Evolutionary conservation across 768 basidiomycete genomes (phyloP).

Genomic region (Suillus alpinus): DNA sequence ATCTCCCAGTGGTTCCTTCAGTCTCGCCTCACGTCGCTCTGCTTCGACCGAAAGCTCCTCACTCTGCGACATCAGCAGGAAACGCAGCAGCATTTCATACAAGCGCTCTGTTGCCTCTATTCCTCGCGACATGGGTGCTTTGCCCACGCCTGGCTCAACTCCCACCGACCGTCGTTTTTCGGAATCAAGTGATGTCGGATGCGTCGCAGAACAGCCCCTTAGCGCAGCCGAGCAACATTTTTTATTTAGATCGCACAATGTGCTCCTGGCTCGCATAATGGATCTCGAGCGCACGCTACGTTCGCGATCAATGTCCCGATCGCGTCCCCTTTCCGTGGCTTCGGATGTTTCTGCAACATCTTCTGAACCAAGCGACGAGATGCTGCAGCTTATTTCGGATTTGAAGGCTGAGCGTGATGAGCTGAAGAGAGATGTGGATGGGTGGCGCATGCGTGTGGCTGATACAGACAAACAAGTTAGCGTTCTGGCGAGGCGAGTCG

Average conservation of each 20-base stretch:
- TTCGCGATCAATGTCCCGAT: constrained; percentile 39
- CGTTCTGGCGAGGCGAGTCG: constrained; percentile 65
- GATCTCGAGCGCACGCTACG: constrained; percentile 70
- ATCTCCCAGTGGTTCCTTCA: constrained; percentile 12
- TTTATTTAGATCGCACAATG: constrained; percentile 80
- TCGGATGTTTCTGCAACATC: constrained; percentile 39
- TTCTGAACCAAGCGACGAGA: constrained; percentile 69
- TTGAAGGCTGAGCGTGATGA: constrained; percentile 89
- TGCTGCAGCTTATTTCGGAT: constrained; percentile 71
- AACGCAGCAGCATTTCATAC: constrained; percentile 75
- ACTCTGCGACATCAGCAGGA: constrained; percentile 30
- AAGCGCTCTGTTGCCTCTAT: constrained; percentile 44
- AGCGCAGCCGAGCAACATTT: constrained; percentile 80
- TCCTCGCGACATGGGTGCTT: constrained; percentile 38
- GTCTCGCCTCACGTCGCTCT: constrained; percentile 17
- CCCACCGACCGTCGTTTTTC: constrained; percentile 52
- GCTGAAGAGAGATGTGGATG: constrained; percentile 82
- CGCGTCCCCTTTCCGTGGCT: constrained; percentile 49
- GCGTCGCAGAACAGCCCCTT: constrained; percentile 44
- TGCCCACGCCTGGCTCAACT: constrained; percentile 76
- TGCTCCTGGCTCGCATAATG: constrained; percentile 77
- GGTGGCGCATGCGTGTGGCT: constrained; percentile 75
- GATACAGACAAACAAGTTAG: constrained; percentile 72
- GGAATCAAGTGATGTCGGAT: constrained; percentile 22
- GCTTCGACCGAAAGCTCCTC: constrained; percentile 20